phyloP scores from a whole-genome alignment of 2,329 filamentous ascomycete genomes.

The Aspergillus bombycis region DNA sequence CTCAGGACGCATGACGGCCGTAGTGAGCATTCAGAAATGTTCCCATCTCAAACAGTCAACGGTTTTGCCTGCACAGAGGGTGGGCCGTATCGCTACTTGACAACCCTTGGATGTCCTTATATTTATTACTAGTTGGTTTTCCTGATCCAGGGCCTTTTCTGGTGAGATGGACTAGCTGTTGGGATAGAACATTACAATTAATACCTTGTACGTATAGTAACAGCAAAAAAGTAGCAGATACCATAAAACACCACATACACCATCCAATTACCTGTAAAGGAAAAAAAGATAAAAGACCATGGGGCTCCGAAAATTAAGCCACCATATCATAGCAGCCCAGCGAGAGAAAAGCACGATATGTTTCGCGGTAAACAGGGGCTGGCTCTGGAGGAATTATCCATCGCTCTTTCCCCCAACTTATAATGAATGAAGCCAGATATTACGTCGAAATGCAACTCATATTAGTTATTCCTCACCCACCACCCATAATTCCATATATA shows the following conservation, averaged over 20 bases:
- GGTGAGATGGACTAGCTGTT: too few species aligned
- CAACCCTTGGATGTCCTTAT: too few species aligned
- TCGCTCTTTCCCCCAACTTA: not conserved
- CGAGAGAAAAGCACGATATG: not conserved
- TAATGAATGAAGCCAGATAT: too few species aligned
- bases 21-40: too few species aligned
- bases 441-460: not conserved
- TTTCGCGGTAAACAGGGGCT: not conserved
- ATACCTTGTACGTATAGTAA: conserved; percentile 10
- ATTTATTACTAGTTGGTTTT: too few species aligned
- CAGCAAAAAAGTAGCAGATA: conserved; percentile 10
- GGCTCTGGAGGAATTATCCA: not conserved
- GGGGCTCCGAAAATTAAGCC: conserved; percentile 1
- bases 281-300: conserved; percentile 6
- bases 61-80: too few species aligned
- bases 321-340: not conserved
- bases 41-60: too few species aligned
- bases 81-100: too few species aligned
- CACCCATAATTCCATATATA: not conserved
- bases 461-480: not conserved
- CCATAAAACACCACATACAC: conserved; percentile 15
- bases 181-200: conserved; percentile 15
- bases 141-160: too few species aligned
- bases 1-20: too few species aligned
- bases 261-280: conserved; percentile 15